Evolutionary conservation across 768 basidiomycete genomes (phyloP), one percentile per base, ranked within the genome.

Genomic region (Mycena amicta): DNA sequence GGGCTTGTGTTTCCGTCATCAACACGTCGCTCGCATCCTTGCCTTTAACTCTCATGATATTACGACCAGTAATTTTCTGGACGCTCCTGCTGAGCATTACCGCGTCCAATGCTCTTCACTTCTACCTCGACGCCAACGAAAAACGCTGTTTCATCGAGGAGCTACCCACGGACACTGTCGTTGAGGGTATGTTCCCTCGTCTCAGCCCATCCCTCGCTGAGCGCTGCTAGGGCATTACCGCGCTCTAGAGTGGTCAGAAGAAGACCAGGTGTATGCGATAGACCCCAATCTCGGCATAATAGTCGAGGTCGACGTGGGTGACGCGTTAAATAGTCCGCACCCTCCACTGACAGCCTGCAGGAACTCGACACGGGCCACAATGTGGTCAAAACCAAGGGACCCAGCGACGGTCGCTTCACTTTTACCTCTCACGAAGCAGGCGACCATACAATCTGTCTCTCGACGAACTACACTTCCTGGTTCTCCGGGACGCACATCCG

Each of bases 351-450:
- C 16, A 29, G 45, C 27, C 22, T 51, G 30, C 71, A 99, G 96
- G 97, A 99, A 80, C 83, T 93, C 63, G 87, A 91, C 33, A 87
- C 82, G 2, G 85, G 85, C 2, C 89, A 98, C 66, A 74, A 80
- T 53, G 90, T 98, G 16, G 93, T 93, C 40, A 89, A 89, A 67
- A 95, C 94, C 8, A 85, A 86, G n/a, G 97, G 97, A 2, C 91
- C 95, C 4, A 78, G 87, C 23, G 90, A 96, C 50, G 92, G 97
- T 27, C 86, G 86, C 57, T 98, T 98, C 77, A 98, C 97, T 0
- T 99, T 99, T 70, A 98, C 97, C 26, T 97, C 96, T 4, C 94
- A 97, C 71, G 93, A 95, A 59, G 83, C 95, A 27, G 95, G 95
- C 49, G 97, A 98, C 78, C 97, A 99, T 77, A 88, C 92, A 53